Evolutionary conservation across 2,329 filamentous ascomycete genomes (phyloP), one percentile per base, ranked within the genome.

Genomic region (Aureobasidium sp.): DNA sequence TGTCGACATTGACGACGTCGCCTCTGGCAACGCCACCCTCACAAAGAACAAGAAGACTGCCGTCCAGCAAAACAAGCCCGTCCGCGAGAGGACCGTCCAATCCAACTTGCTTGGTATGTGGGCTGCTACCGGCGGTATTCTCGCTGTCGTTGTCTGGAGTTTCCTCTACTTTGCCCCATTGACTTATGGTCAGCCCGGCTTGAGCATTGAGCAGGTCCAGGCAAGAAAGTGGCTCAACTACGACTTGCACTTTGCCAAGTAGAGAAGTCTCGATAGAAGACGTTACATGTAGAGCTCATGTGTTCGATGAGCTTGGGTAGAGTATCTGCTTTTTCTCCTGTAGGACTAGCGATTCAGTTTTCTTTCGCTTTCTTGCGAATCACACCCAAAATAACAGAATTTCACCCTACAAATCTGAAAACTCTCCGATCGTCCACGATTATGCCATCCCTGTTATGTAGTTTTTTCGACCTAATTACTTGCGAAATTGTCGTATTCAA

Each of bases 171-270:
- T 97, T 85, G 88, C 97, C 69, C 96, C 96, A 25, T 83, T 99
- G 75, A 99, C 96, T 1, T 99, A 99, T 78, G 96, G 96, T 63
- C 95, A 93, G 77, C 96, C 96, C 6, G 95, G 95, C 40, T 86
- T 99, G 74, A 88, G 85, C 65, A 91, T 97, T 23, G 88, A 91
- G 16, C 85, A 94, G 77, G 92, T 99, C 36, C 81, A 92, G 69
- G 87, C 91, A 69, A 90, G 96, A 79, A 98, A 98, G 85, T 98
- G 95, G 95, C 86, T 99, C 71, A 93, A 93, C 70, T 99, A 98
- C 78, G 96, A 99, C 79, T 86, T 99, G 77, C 96, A 99, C 83
- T 99, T 99, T 84, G 96, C 96, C 67, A 99, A 99, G 88, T 99
- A 92, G 67, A 48, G 23, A 20, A 29, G 36, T 55, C 13, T 10